phyloP scores from a whole-genome alignment of 2,329 filamentous ascomycete genomes.

The Ilyonectria destructans region DNA sequence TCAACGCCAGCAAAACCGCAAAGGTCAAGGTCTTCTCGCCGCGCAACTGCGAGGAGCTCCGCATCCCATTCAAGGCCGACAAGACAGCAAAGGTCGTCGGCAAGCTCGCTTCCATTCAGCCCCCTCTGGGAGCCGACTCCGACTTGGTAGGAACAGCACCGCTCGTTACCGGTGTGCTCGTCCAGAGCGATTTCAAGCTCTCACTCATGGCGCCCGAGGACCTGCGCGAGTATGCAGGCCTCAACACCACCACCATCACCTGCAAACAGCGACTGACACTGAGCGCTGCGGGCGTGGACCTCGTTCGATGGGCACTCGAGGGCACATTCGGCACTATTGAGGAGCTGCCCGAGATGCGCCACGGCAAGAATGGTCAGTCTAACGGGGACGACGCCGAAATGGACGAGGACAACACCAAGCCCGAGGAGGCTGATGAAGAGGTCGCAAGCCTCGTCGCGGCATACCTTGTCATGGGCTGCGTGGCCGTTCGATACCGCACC shows the following conservation, averaged over 20 bases:
- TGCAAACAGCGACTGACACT: conserved; percentile 94
- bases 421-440: conserved; percentile 78
- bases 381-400: conserved; percentile 59
- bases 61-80: conserved; percentile 95
- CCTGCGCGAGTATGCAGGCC: conserved; percentile 94
- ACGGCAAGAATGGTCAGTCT: conserved; percentile 49
- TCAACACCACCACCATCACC: conserved; percentile 94
- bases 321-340: conserved; percentile 93
- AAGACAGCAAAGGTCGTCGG: conserved; percentile 98
- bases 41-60: conserved; percentile 93
- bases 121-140: conserved; percentile 64
- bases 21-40: conserved; percentile 96
- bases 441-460: conserved; percentile 69
- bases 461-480: conserved; percentile 90
- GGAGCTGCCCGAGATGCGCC: conserved; percentile 72
- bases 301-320: conserved; percentile 95
- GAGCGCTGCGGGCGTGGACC: conserved; percentile 88
- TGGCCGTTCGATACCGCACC: conserved; percentile 83
- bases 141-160: conserved; percentile 52
- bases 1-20: conserved; percentile 85
- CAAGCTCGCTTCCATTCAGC: conserved; percentile 87
- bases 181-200: conserved; percentile 98
- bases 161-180: conserved; percentile 90
- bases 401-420: conserved; percentile 51
- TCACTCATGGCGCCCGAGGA: conserved; percentile 98